Base-by-base conservation (phyloP, 352 stramenopile species). In the Phytophthora citrophthora region DNA sequence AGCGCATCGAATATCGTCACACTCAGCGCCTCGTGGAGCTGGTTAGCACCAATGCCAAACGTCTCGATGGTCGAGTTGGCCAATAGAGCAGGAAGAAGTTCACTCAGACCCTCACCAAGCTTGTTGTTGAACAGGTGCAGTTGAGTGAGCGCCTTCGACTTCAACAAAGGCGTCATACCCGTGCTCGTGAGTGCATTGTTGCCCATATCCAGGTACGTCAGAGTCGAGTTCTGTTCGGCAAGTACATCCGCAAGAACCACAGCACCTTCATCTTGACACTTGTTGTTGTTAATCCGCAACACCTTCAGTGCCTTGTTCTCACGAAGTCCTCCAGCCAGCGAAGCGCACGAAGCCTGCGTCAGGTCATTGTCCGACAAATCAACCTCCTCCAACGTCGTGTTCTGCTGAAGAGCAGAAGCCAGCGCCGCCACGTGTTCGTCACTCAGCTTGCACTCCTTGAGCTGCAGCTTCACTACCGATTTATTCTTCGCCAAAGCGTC, bases 81-180 rank as follows among this genome's bases (percentile, higher is more conserved):
- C 26, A 62, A 39, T 15, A 95, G 57, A 24, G 54, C 68, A 15
- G 79, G 79, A 16, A 95, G 49, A 16, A 95, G 44, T 12, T 85
- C 53, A 10, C 41, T 44, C 20, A 95, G 46, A 5, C 78, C 81
- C 13, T 70, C 65, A 20, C 74, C 80, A 10, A 95, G 72, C 26
- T 76, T 74, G 70, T 93, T 95, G 72, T 93, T 83, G 43, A 95
- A 95, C 55, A 93, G 53, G 12, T 86, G 79, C n/a, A 95, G 67
- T 46, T 87, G 61, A 45, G 73, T 82, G 12, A 95, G 38, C 7
- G 64, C 59, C 26, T 74, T 61, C n/a, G 72, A 56, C 20, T 72
- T 64, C 3, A 93, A 60, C 27, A 93, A 67, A 18, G 64, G 62
- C 4, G 56, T 68, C 61, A 93, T 77, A 20, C 82, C 74, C 15